phyloP scores from a whole-genome alignment of 2,329 filamentous ascomycete species.

The Achaetomium macrosporum region DNA sequence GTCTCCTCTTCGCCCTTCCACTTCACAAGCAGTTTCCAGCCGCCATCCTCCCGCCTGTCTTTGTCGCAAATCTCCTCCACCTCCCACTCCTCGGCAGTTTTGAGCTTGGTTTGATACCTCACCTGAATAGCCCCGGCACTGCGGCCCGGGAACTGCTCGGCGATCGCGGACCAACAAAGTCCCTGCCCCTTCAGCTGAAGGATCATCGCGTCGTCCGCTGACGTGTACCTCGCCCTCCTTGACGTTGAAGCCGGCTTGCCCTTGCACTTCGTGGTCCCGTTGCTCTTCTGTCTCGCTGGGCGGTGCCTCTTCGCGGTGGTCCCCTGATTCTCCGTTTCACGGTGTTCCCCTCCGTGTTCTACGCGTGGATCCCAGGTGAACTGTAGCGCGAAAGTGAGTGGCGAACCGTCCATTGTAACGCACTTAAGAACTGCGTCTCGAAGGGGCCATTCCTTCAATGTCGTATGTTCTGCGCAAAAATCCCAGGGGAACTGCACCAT shows the following conservation, averaged over 20 bases:
- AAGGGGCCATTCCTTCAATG: slow-evolving; percentile 8
- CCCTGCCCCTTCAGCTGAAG: slow-evolving; percentile 7
- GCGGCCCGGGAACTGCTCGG: slow-evolving; percentile 12
- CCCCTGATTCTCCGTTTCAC: background rate
- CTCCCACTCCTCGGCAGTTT: slow-evolving; percentile 7
- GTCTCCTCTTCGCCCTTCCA: slow-evolving; percentile 12
- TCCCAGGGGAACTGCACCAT: background rate
- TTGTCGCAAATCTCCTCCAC: slow-evolving; percentile 5
- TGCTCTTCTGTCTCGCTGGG: slow-evolving; percentile 6
- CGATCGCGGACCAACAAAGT: slow-evolving; percentile 14
- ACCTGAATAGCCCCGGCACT: slow-evolving; percentile 9
- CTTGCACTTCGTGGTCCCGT: slow-evolving; percentile 1
- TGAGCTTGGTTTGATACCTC: slow-evolving; percentile 7
- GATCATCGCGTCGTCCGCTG: slow-evolving; percentile 9
- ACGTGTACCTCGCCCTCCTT: slow-evolving; percentile 10
- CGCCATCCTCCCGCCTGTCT: slow-evolving; percentile 3
- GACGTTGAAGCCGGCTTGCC: slow-evolving; percentile 7
- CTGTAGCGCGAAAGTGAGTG: slow-evolving; percentile 14
- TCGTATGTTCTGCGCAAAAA: background rate
- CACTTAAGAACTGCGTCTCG: slow-evolving; percentile 7
- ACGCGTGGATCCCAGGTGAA: background rate
- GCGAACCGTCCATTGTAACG: slow-evolving; percentile 8
- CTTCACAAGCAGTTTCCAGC: slow-evolving; percentile 12
- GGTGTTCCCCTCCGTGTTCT: background rate
- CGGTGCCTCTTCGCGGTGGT: background rate